Percentiles rank a stretch among this genome's conserved stretches.
Conservation (phyloP, 345 rosid genomes). For the Psidium friedrichsthalianum region DNA sequence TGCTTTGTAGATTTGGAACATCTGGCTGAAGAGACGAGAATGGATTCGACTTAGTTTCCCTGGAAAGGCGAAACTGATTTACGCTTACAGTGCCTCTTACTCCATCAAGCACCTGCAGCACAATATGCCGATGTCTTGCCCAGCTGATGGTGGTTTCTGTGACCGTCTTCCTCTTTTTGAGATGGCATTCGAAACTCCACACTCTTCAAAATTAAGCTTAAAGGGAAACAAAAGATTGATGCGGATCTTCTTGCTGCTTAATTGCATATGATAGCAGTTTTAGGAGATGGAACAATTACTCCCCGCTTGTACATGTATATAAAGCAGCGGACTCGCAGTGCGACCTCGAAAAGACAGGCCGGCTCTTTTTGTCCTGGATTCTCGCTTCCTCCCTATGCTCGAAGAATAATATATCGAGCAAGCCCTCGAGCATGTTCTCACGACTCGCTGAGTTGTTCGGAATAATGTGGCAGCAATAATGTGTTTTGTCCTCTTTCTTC, state of each 20-base stretch:
- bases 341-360: not conserved
- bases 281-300: not conserved
- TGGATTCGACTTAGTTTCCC: not conserved
- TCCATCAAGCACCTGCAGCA: not conserved
- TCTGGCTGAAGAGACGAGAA: fast-evolving
- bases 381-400: not conserved
- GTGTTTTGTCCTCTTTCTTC: not conserved
- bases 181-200: not conserved
- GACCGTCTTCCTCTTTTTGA: not conserved
- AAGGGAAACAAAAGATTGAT: not conserved
- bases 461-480: not conserved
- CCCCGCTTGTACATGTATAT: not conserved
- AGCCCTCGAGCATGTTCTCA: not conserved
- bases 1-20: not conserved
- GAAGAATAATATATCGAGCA: not conserved
- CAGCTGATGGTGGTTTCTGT: not conserved
- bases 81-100: not conserved
- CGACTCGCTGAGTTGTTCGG: not conserved
- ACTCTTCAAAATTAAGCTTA: not conserved
- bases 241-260: not conserved
- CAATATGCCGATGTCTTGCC: not conserved
- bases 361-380: not conserved
- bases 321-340: not conserved
- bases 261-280: not conserved
- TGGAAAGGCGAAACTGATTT: not conserved